Percentiles rank a stretch among this genome's conserved stretches.
Conservation (phyloP, 73 alveolate species). For the Blepharisma japonicum region DNA sequence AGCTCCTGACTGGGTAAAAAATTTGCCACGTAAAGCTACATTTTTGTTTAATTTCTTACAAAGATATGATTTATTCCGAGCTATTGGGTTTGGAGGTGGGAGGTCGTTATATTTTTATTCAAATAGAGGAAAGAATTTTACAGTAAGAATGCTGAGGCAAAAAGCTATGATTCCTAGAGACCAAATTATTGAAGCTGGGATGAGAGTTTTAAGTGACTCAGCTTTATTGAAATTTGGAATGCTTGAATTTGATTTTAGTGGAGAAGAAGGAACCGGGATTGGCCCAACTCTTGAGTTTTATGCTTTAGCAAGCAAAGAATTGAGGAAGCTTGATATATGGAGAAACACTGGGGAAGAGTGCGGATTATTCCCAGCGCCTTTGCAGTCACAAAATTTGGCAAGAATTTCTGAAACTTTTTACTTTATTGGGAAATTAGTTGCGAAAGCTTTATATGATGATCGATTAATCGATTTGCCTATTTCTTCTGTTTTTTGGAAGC, state of each 20-base stretch:
- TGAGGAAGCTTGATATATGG: slow-evolving; percentile 39
- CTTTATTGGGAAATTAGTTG: slow-evolving; percentile 73
- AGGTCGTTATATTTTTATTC: slow-evolving; percentile 7
- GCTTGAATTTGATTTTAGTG: slow-evolving; percentile 77
- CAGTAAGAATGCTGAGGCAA: slow-evolving; percentile 40
- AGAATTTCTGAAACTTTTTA: slow-evolving; percentile 53
- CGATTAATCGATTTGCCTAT: slow-evolving; percentile 81
- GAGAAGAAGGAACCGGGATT: slow-evolving; percentile 90
- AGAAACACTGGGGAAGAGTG: slow-evolving; percentile 69
- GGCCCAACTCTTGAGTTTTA: slow-evolving; percentile 94
- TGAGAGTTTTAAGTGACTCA: slow-evolving; percentile 29
- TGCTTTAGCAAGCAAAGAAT: slow-evolving; percentile 58
- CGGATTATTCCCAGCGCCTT: slow-evolving; percentile 78
- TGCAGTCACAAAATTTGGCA: slow-evolving; percentile 51
- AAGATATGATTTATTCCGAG: slow-evolving; percentile 6
- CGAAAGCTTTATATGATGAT: slow-evolving; percentile 83
- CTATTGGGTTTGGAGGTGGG: slow-evolving; percentile 24
- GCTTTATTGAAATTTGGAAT: slow-evolving; percentile 40
- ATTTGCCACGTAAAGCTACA: not conserved
- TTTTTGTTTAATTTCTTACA: slow-evolving; percentile 13
- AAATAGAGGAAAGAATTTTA: slow-evolving; percentile 11
- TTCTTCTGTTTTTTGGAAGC: slow-evolving; percentile 73
- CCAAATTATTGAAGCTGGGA: slow-evolving; percentile 39
- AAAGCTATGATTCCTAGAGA: slow-evolving; percentile 44
- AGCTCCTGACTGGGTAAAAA: slow-evolving; percentile 28